Evolutionary conservation across 1,139 yeast species (phyloP), one percentile per base, ranked within the genome.

Genomic region (Nakaseomyces nivariensis): DNA sequence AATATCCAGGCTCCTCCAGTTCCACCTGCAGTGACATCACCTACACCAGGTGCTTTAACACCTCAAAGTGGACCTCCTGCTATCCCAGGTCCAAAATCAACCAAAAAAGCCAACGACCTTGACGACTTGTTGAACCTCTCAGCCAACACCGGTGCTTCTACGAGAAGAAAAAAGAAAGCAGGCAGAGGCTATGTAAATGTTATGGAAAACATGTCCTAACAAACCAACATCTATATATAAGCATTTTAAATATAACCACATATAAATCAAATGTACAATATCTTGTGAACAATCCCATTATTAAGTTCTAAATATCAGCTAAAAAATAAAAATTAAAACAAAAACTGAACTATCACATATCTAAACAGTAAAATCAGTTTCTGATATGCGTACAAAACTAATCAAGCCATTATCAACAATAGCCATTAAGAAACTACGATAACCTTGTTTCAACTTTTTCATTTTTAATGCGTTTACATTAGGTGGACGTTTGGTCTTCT

Each of bases 141-240:
- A 32, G 58, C 58, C 4, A 54, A 61, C 7, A 47, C 54, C 32
- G 46, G 51, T 11, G 74, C 72, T 63, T 41, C 50, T 11, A 60
- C 73, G 0, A 72, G 75, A 42, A 67, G 75, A 37, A 68, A 76
- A 48, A 75, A 82, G 57, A 77, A 74, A 58, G 69, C 74, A 11
- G 82, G 80, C 56, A 76, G 89, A 59, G 85, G 84, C n/a, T 87
- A 87, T 64, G 90, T 86, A 42, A 89, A 85, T 63, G 88, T 87
- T 7, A 76, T 86, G 81, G 80, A 75, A 29, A 41, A 41, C 31
- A 38, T 38, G 42, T 24, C 42, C 11, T 37, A 22, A 17, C 10
- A 13, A 8, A 37, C 5, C 25, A 17, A 37, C 40, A 17, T 7
- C n/a, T 22, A 6, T 17, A 37, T 8, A 34, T 8, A 11, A 11